Evolutionary conservation across 202 grass and related monocot species (phyloP).

Genomic region (Schoenoplectus triqueter): DNA sequence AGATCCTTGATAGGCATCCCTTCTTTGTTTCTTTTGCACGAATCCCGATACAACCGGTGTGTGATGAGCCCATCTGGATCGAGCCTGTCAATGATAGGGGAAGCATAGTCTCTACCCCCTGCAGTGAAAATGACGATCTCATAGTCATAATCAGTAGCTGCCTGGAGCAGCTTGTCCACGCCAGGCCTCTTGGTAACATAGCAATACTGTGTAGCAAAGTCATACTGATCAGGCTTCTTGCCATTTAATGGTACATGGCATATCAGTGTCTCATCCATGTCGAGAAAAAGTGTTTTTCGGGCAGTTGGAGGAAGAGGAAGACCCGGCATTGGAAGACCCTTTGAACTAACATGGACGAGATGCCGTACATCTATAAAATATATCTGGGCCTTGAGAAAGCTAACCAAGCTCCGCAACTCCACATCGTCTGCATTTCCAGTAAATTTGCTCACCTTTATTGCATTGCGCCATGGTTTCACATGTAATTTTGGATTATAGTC

Average conservation of each 20-base stretch:
- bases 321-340: no score
- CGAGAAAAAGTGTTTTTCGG: slow-evolving; percentile 29
- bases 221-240: not conserved
- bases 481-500: slow-evolving; percentile 72
- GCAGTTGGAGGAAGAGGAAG: slow-evolving; percentile 17
- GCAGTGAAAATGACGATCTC: slow-evolving; percentile 31
- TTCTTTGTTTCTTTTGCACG: not conserved
- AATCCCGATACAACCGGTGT: slow-evolving; percentile 25
- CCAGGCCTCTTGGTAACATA: not conserved
- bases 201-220: not conserved
- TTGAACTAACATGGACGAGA: not conserved
- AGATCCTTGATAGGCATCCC: slow-evolving; percentile 4
- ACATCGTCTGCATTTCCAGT: slow-evolving; percentile 49
- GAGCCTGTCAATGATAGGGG: slow-evolving; percentile 15
- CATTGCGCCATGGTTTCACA: slow-evolving; percentile 59
- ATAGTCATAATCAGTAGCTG: not conserved
- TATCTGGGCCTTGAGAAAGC: slow-evolving; percentile 49
- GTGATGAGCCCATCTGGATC: slow-evolving; percentile 6
- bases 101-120: not conserved
- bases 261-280: slow-evolving; percentile 24
- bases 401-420: slow-evolving; percentile 60
- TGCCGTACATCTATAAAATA: slow-evolving; percentile 54
- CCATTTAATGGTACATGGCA: not conserved
- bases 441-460: slow-evolving; percentile 56
- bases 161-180: slow-evolving; percentile 5